phyloP scores from a whole-genome alignment of 2,329 filamentous ascomycete species.

The Xylaria sp. region DNA sequence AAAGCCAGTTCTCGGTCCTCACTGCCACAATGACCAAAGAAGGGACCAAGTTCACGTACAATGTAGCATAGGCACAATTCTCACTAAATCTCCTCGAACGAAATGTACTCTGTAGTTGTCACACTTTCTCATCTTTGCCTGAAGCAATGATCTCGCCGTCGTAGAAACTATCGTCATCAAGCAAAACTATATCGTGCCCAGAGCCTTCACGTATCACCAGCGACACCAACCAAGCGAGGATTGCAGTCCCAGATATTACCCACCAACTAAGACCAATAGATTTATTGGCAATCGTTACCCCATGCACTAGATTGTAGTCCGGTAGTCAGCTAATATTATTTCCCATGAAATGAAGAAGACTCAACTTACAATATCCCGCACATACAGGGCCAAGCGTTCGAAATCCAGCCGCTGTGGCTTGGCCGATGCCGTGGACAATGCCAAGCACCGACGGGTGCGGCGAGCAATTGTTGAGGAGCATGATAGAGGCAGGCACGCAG shows the following conservation, averaged over 20 bases:
- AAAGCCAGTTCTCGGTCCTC: conserved; percentile 14
- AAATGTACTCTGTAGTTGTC: neutral
- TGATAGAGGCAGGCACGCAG: neutral
- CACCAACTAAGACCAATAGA: neutral
- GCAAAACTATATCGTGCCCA: neutral
- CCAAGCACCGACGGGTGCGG: neutral
- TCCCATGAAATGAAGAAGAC: neutral
- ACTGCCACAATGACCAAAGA: conserved; percentile 20
- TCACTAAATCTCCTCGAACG: neutral
- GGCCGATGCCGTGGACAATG: neutral
- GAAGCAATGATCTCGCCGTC: neutral
- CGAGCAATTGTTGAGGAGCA: neutral
- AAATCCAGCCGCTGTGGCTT: neutral
- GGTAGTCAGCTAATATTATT: neutral
- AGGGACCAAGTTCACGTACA: conserved; percentile 21
- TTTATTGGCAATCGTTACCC: neutral
- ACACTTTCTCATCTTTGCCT: neutral
- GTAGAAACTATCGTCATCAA: neutral
- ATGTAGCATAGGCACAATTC: neutral
- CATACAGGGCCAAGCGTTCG: neutral
- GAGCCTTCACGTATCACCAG: neutral
- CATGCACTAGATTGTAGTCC: neutral
- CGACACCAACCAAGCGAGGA: neutral
- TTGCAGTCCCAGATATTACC: neutral
- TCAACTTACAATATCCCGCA: neutral